Conservation (phyloP, 768 basidiomycete species). For the Guyanaporus albipodus region DNA sequence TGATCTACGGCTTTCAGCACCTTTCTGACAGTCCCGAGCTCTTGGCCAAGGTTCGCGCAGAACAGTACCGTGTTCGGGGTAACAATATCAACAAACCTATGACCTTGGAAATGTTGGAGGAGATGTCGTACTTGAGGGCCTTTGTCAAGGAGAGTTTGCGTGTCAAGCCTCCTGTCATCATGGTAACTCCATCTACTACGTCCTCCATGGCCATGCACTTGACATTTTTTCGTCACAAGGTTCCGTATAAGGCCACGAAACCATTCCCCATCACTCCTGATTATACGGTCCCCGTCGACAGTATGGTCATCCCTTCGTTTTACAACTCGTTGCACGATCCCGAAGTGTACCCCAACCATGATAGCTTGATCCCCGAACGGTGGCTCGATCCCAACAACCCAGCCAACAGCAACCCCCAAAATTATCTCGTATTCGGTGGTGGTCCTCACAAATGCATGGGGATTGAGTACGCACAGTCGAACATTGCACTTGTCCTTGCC, state of each 20-base stretch:
- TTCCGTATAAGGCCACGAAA: conserved; percentile 89
- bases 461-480: conserved; percentile 87
- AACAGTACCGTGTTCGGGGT: conserved; percentile 80
- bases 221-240: conserved; percentile 45
- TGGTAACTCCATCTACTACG: conserved; percentile 49
- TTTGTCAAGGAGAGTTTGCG: conserved; percentile 93
- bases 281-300: conserved; percentile 87
- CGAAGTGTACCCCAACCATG: conserved; percentile 82
- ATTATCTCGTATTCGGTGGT: conserved; percentile 93
- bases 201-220: not conserved
- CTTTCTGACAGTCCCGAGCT: conserved; percentile 89
- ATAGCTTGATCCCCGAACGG: conserved; percentile 79
- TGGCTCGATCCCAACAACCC: conserved; percentile 82
- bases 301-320: conserved; percentile 94
- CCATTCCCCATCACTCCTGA: conserved; percentile 89
- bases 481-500: conserved; percentile 84
- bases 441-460: conserved; percentile 94
- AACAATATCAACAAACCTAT: conserved; percentile 73
- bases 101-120: conserved; percentile 83
- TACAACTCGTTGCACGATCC: conserved; percentile 92
- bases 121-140: conserved; percentile 91
- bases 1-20: conserved; percentile 96
- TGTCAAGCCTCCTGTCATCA: conserved; percentile 89
- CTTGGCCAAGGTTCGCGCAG: conserved; percentile 82
- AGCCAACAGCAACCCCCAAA: conserved; percentile 84